phyloP scores from a whole-genome alignment of 495 filamentous ascomycete genomes.

The Xylaria sp. region DNA sequence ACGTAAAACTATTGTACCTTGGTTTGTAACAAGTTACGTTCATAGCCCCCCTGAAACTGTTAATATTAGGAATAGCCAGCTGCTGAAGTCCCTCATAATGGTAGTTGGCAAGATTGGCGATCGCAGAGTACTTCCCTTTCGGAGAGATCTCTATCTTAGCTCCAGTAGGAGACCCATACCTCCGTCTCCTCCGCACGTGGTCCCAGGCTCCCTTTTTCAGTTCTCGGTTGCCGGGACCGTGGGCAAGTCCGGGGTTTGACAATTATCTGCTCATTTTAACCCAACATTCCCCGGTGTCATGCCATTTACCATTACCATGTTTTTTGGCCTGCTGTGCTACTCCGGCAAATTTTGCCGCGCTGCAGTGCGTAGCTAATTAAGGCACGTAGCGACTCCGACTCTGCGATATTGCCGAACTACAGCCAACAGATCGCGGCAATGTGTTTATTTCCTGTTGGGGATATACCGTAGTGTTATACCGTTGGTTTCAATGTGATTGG shows the following conservation, averaged over 20 bases:
- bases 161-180: constrained; percentile 10
- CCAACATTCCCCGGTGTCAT: background rate
- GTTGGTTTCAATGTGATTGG: background rate
- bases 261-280: background rate
- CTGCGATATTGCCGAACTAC: background rate
- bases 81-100: background rate
- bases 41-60: constrained; percentile 5
- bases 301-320: background rate
- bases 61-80: constrained; percentile 11
- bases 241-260: constrained; percentile 21
- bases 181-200: constrained; percentile 14
- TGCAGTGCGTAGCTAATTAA: constrained; percentile 2
- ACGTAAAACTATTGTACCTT: background rate
- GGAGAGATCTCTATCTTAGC: constrained; percentile 9
- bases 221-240: constrained; percentile 8
- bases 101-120: background rate
- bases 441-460: background rate
- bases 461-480: background rate
- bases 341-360: background rate
- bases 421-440: background rate
- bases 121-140: constrained; percentile 29
- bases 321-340: background rate
- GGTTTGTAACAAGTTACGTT: constrained; percentile 14
- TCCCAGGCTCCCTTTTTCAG: background rate
- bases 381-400: background rate